A percentile compares a stretch with the other conserved stretches of the same genome.
phyloP scores from a whole-genome alignment of 2,329 filamentous ascomycete species.

The Colletotrichum echinochloae region DNA sequence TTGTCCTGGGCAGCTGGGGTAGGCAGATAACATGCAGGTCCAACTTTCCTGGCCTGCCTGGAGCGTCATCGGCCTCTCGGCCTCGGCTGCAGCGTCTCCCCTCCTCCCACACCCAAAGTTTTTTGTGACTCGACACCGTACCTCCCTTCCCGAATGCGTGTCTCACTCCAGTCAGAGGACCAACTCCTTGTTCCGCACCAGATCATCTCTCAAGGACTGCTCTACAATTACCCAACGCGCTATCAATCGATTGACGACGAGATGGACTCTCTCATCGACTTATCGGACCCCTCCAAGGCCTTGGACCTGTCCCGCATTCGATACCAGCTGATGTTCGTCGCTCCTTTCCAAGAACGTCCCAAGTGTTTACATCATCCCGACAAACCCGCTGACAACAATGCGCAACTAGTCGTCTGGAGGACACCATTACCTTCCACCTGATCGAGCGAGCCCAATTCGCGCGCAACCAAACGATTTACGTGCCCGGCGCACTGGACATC shows the following conservation, averaged over 20 bases:
- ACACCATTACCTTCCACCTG: conserved; percentile 96
- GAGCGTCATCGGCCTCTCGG: conserved; percentile 38
- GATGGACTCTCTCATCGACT: conserved; percentile 93
- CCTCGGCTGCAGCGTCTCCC: conserved; percentile 18
- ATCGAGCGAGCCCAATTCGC: conserved; percentile 99
- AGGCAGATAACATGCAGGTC: conserved; percentile 25
- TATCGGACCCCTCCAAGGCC: conserved; percentile 85
- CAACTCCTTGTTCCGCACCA: conserved; percentile 24
- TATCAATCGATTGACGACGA: conserved; percentile 40
- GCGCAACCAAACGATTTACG: conserved; percentile 89
- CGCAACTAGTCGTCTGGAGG: conserved; percentile 83
- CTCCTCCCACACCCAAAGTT: conserved; percentile 8
- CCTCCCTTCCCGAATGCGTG: conserved; percentile 24
- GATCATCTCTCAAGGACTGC: conserved; percentile 1
- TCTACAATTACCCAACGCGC: conserved; percentile 3
- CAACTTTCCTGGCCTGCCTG: too few relatives aligned
- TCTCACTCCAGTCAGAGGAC: conserved; percentile 21
- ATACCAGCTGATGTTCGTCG: conserved; percentile 86
- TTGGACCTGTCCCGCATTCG: conserved; percentile 92
- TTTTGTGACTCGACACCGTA: conserved; percentile 25
- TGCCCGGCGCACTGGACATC: conserved; percentile 81
- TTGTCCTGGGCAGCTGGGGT: not conserved
- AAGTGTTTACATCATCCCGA: conserved; percentile 16
- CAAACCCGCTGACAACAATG: not conserved
- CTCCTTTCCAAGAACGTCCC: conserved; percentile 29